Evolutionary conservation across 805 yeast species (phyloP).

Genomic region (Saccharomycopsis schoenii): DNA sequence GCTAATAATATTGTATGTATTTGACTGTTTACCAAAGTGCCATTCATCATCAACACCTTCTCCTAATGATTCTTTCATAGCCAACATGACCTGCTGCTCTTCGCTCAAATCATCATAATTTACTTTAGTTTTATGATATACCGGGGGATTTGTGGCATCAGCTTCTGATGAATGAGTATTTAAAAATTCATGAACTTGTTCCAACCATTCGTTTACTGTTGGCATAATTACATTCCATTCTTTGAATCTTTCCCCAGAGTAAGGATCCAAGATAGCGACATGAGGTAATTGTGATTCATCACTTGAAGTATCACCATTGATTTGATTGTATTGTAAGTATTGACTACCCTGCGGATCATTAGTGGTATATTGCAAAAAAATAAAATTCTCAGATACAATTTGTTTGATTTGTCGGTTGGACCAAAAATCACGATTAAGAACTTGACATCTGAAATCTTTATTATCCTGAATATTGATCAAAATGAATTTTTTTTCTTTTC

Average conservation of each 20-base stretch:
- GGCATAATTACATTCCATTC: slow-evolving; percentile 68
- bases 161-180: slow-evolving; percentile 54
- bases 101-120: slow-evolving; percentile 64
- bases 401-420: slow-evolving; percentile 55
- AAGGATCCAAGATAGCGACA: slow-evolving; percentile 84
- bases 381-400: slow-evolving; percentile 53
- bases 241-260: slow-evolving; percentile 84
- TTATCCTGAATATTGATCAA: slow-evolving; percentile 81
- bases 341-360: slow-evolving; percentile 68
- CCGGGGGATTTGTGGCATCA: slow-evolving; percentile 29
- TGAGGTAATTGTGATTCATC: slow-evolving; percentile 50
- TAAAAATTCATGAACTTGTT: slow-evolving; percentile 63
- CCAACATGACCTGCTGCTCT: slow-evolving; percentile 75
- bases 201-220: slow-evolving; percentile 45
- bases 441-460: slow-evolving; percentile 79
- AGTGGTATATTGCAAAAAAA: slow-evolving; percentile 77
- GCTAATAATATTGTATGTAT: slow-evolving; percentile 13
- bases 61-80: slow-evolving; percentile 55
- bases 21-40: slow-evolving; percentile 12
- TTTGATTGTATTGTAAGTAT: slow-evolving; percentile 65
- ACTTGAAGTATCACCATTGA: slow-evolving; percentile 28
- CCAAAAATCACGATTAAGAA: slow-evolving; percentile 91
- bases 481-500: slow-evolving; percentile 64
- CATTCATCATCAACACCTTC: slow-evolving; percentile 22
- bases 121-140: slow-evolving; percentile 45